Conservation (phyloP, 345 rosid genomes). For the Acer campestre region DNA sequence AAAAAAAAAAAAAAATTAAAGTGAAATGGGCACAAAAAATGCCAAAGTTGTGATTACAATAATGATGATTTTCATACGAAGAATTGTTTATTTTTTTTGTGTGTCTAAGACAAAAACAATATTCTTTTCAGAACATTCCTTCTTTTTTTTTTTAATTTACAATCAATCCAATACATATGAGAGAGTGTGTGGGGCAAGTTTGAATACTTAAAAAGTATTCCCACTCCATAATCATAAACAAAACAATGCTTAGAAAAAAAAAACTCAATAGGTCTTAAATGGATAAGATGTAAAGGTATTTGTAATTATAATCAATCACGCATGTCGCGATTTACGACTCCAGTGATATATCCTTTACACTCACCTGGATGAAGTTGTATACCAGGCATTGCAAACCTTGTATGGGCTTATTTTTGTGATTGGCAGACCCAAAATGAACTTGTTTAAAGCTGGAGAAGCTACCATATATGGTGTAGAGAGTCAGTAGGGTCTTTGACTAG, state of each 20-base stretch:
- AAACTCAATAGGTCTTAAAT: conserved; percentile 7
- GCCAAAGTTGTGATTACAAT: conserved; percentile 36
- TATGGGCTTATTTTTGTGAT: neutral
- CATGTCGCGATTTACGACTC: too few relatives aligned
- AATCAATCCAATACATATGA: neutral
- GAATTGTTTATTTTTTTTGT: neutral
- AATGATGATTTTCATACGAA: conserved; percentile 20
- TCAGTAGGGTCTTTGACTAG: conserved; percentile 26
- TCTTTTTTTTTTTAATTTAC: neutral
- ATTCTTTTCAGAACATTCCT: conserved; percentile 10
- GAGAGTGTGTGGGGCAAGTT: conserved; percentile 22
- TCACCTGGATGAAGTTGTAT: too few relatives aligned
- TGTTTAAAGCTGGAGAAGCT: neutral
- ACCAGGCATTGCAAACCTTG: neutral
- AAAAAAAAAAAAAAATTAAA: neutral
- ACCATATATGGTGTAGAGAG: neutral
- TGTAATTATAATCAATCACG: too few relatives aligned
- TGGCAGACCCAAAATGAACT: neutral
- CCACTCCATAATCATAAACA: conserved; percentile 6
- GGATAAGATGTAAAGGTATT: conserved; percentile 5
- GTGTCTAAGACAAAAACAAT: conserved; percentile 17
- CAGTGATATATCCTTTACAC: too few relatives aligned
- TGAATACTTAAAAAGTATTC: neutral
- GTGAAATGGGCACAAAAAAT: conserved; percentile 22
- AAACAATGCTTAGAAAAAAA: conserved; percentile 14